Evolutionary conservation across 1,284 basidiomycete species (phyloP).

Genomic region (Leucoagaricus sp.): DNA sequence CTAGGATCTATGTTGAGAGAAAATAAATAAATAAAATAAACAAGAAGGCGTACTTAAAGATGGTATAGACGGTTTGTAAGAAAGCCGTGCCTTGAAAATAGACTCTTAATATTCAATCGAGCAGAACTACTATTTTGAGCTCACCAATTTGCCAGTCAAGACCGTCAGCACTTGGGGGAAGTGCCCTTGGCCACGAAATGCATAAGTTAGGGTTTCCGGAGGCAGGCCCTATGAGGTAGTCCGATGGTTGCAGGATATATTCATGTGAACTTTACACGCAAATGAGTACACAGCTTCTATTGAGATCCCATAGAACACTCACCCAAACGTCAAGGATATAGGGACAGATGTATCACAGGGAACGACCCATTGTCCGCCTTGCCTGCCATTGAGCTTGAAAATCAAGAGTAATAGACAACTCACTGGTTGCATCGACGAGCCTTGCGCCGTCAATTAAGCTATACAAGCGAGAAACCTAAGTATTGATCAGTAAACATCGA

Average conservation of each 20-base stretch:
- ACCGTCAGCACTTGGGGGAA: constrained; percentile 68
- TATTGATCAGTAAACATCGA: not conserved
- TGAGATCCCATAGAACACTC: constrained; percentile 20
- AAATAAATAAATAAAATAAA: constrained; percentile 11
- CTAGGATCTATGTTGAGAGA: constrained; percentile 34
- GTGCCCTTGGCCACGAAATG: constrained; percentile 79
- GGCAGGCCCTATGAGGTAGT: constrained; percentile 81
- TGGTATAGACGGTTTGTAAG: constrained; percentile 78
- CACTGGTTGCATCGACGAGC: constrained; percentile 58
- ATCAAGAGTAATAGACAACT: not conserved
- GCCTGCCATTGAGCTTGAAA: constrained; percentile 2
- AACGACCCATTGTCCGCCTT: constrained; percentile 79
- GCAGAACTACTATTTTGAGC: constrained; percentile 8
- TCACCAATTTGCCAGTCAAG: constrained; percentile 85
- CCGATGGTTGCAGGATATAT: constrained; percentile 74
- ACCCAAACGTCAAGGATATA: constrained; percentile 80
- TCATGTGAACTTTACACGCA: constrained; percentile 45
- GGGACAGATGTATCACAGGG: constrained; percentile 73
- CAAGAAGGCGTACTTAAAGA: constrained; percentile 63
- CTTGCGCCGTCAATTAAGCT: constrained; percentile 64
- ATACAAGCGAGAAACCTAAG: constrained; percentile 72
- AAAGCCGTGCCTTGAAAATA: constrained; percentile 64
- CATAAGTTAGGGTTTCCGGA: constrained; percentile 69
- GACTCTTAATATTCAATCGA: not conserved
- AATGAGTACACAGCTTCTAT: not conserved